phyloP scores from a whole-genome alignment of 1,284 basidiomycete species.

The Pascua guehoae region DNA sequence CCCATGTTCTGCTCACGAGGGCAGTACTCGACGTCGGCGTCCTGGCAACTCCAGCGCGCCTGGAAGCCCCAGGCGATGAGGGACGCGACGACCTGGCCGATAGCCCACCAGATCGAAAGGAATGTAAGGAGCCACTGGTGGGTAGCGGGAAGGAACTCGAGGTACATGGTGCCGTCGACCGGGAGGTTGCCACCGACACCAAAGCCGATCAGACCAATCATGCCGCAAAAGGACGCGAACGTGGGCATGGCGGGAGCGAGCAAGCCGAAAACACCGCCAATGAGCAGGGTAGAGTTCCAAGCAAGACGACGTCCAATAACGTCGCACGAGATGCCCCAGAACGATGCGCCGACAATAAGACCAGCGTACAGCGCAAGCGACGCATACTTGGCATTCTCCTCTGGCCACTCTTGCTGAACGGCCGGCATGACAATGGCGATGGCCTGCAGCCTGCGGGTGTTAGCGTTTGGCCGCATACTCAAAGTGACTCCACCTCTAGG shows the following conservation, averaged over 20 bases:
- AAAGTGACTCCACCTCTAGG: no score
- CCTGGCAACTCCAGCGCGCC: conserved; percentile 4
- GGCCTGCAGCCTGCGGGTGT: conserved; percentile 52
- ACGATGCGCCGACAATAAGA: conserved; percentile 58
- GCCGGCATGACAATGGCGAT: conserved; percentile 57
- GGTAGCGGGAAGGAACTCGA: conserved; percentile 58
- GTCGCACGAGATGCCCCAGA: conserved; percentile 53
- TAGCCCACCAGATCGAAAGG: conserved; percentile 64
- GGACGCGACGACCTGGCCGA: conserved; percentile 55
- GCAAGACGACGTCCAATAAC: conserved; percentile 55
- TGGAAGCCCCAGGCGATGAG: conserved; percentile 50
- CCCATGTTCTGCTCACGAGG: conserved; percentile 55
- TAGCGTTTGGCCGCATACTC: no score
- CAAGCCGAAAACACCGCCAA: conserved; percentile 60
- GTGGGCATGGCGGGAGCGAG: conserved; percentile 57
- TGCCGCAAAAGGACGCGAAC: conserved; percentile 49
- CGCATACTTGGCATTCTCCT: conserved; percentile 28
- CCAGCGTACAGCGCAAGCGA: conserved; percentile 60
- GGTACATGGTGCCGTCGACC: conserved; percentile 59
- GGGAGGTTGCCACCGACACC: conserved; percentile 61
- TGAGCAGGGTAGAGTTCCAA: conserved; percentile 61
- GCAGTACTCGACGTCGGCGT: conserved; percentile 6
- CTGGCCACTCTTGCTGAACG: conserved; percentile 51
- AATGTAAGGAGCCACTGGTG: conserved; percentile 63
- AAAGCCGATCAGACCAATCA: conserved; percentile 54